Evolutionary conservation across 1,284 basidiomycete species (phyloP).

Genomic region (Ustilago bromivora): DNA sequence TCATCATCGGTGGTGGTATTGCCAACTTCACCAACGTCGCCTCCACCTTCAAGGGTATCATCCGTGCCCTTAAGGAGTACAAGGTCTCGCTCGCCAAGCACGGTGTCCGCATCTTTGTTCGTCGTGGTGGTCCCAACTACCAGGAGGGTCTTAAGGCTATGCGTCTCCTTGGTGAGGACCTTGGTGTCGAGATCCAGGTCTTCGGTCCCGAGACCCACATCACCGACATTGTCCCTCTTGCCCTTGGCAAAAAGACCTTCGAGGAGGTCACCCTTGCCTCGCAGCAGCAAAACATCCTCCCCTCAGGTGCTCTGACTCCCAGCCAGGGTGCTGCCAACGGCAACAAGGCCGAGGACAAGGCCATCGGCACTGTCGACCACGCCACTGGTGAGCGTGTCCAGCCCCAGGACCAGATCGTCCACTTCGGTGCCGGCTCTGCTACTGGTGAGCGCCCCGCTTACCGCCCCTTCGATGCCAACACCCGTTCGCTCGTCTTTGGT

Average conservation of each 20-base stretch:
- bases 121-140: conserved; percentile 99
- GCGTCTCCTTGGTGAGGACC: conserved; percentile 95
- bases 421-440: conserved; percentile 75
- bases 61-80: conserved; percentile 94
- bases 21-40: conserved; percentile 99
- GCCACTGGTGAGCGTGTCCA: conserved; percentile 81
- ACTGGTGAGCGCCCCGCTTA: conserved; percentile 58
- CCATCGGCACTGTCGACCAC: conserved; percentile 81
- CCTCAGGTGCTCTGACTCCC: conserved; percentile 60
- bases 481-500: conserved; percentile 96
- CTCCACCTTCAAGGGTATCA: conserved; percentile 99
- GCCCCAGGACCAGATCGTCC: conserved; percentile 85
- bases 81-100: conserved; percentile 72
- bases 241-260: conserved; percentile 78
- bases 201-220: conserved; percentile 99
- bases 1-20: conserved; percentile 99
- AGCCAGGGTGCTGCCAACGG: conserved; percentile 45
- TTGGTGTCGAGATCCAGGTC: conserved; percentile 94
- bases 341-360: conserved; percentile 66
- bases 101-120: conserved; percentile 77
- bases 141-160: conserved; percentile 99
- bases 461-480: conserved; percentile 80
- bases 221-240: conserved; percentile 97
- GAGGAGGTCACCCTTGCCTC: conserved; percentile 69
- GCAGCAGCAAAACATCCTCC: conserved; percentile 70